Conservation (phyloP, 495 filamentous ascomycete species). For the Penicillium tannophilum region DNA sequence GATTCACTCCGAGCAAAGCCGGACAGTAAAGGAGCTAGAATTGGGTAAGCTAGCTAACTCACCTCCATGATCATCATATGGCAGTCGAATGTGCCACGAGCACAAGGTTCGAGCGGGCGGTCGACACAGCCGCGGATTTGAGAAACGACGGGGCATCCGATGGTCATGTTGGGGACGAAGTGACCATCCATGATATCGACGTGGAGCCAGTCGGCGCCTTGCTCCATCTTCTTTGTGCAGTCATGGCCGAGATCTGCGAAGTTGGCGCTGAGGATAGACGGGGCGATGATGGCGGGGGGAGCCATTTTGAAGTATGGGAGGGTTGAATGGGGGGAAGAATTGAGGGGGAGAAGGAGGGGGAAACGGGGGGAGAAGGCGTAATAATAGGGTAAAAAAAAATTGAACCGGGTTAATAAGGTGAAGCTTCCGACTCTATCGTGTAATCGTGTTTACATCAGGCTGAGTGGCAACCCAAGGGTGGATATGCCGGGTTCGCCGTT, state of each 20-base stretch:
- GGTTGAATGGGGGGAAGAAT: background rate
- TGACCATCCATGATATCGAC: conserved; percentile 95
- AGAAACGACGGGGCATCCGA: conserved; percentile 90
- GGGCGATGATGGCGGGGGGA: conserved; percentile 90
- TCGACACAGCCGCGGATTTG: conserved; percentile 87
- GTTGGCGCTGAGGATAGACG: conserved; percentile 95
- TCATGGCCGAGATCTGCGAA: conserved; percentile 84
- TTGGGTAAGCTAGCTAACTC: conserved; percentile 1
- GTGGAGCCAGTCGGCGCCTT: conserved; percentile 78
- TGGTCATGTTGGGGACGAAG: conserved; percentile 98
- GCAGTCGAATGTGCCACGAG: conserved; percentile 94
- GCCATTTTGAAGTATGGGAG: conserved; percentile 56
- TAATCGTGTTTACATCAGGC: conserved; percentile 24
- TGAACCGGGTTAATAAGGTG: conserved; percentile 2
- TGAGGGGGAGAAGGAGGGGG: conserved; percentile 7
- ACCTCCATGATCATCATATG: conserved; percentile 99
- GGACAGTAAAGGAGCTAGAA: background rate
- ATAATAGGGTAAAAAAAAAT: conserved; percentile 2
- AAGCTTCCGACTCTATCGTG: conserved; percentile 4
- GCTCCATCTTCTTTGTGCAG: conserved; percentile 77
- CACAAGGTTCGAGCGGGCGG: conserved; percentile 55
- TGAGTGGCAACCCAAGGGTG: conserved; percentile 31
- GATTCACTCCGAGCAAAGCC: background rate
- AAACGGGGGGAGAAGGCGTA: conserved; percentile 9
- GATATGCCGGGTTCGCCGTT: conserved; percentile 19